phyloP scores from a whole-genome alignment of 768 basidiomycete genomes.

The Pleurotus eryngii region DNA sequence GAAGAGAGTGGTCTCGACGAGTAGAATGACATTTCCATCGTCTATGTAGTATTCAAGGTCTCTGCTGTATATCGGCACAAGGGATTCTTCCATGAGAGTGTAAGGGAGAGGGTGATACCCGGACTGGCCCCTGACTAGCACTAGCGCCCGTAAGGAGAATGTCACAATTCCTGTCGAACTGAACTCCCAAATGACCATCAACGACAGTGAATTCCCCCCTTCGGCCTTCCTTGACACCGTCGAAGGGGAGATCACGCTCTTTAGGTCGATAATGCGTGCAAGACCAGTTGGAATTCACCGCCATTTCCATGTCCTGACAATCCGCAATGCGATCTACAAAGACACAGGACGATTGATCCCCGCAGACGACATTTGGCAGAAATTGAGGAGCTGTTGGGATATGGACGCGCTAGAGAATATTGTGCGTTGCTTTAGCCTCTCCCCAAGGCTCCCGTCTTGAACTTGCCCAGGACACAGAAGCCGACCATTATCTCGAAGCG shows the following conservation, averaged over 20 bases:
- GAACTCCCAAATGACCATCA: constrained; percentile 13
- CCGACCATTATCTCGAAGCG: constrained; percentile 41
- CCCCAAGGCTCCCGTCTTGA: background rate
- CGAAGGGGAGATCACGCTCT: constrained; percentile 83
- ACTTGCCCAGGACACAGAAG: constrained; percentile 30
- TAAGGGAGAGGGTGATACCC: background rate
- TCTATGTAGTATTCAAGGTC: constrained; percentile 5
- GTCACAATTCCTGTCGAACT: background rate
- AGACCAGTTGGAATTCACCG: constrained; percentile 82
- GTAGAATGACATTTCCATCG: constrained; percentile 7
- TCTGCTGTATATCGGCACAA: background rate
- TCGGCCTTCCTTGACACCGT: constrained; percentile 61
- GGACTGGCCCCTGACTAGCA: too few species aligned
- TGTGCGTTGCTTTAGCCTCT: constrained; percentile 35
- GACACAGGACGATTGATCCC: constrained; percentile 63
- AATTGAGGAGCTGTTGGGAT: constrained; percentile 69
- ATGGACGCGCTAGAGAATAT: constrained; percentile 71
- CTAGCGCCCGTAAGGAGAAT: too few species aligned
- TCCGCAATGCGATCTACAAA: constrained; percentile 67
- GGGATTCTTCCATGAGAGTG: background rate
- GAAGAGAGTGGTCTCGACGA: constrained; percentile 9
- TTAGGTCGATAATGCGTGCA: constrained; percentile 76
- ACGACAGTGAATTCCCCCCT: constrained; percentile 14
- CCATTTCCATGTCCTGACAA: constrained; percentile 76
- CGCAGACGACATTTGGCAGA: constrained; percentile 70